Conservation (phyloP, 306 rosid genomes). For the Prunus padus region DNA sequence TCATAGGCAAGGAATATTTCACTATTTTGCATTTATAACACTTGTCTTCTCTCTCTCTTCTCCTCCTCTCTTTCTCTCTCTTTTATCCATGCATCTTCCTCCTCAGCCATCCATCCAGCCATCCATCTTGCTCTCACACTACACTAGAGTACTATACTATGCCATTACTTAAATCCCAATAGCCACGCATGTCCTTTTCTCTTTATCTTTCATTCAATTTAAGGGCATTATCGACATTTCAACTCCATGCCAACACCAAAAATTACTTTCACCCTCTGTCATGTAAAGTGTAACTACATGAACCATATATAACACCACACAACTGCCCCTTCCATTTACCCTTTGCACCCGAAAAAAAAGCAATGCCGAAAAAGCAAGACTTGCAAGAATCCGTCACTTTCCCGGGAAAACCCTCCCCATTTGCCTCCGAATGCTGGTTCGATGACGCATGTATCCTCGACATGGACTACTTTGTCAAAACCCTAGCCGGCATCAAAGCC, state of each 20-base stretch:
- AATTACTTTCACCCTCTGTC: background rate
- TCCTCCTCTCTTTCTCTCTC: constrained; percentile 10
- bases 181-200: constrained; percentile 1
- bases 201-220: background rate
- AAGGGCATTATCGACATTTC: constrained; percentile 2
- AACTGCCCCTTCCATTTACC: no score
- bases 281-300: background rate
- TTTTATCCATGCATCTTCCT: constrained; percentile 1
- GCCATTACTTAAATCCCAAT: constrained; percentile 2
- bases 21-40: constrained; percentile 43
- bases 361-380: constrained; percentile 36
- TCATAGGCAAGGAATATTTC: constrained; percentile 41
- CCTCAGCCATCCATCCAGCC: constrained; percentile 18
- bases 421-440: constrained; percentile 63
- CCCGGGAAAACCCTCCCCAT: constrained; percentile 49
- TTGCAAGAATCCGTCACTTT: constrained; percentile 31
- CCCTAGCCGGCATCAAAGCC: constrained; percentile 70
- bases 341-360: background rate
- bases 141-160: background rate
- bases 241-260: background rate
- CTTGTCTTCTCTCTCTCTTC: constrained; percentile 36
- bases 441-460: constrained; percentile 83
- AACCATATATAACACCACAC: background rate
- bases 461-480: constrained; percentile 94
- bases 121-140: background rate